These are phyloP conservation scores for Acanthamoeba sp. DNA, from an alignment of 208 protist genomes.

Conservation along the genomic window DNA sequence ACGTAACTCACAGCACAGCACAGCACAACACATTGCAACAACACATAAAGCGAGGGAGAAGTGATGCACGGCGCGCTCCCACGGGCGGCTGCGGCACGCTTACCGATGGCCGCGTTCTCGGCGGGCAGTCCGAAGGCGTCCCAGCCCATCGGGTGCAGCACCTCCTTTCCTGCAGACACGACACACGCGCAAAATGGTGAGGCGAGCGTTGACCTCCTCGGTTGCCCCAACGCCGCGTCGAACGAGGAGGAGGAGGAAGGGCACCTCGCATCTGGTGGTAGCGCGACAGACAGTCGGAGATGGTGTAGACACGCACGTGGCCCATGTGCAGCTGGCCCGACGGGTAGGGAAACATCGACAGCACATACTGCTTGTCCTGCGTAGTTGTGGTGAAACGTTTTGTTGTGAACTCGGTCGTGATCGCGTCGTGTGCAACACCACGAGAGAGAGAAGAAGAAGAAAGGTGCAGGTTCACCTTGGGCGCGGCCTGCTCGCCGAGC, in stretches of 20 bases:
- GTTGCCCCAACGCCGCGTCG: not conserved
- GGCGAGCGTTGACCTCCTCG: not conserved
- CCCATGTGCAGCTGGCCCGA: constrained; percentile 91
- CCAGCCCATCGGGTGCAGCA: constrained; percentile 94
- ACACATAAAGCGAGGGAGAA: not conserved
- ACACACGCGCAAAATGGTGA: not conserved
- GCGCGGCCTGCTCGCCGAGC: not conserved
- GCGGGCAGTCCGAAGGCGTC: constrained; percentile 94
- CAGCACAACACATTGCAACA: not conserved
- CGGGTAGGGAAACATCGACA: constrained; percentile 92
- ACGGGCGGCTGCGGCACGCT: no score
- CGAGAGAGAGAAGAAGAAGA: not conserved
- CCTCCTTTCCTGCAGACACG: constrained; percentile 70
- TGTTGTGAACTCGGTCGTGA: not conserved
- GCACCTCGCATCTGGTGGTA: constrained; percentile 84
- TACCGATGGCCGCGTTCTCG: constrained; percentile 91
- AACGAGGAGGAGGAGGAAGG: not conserved
- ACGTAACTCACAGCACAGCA: not conserved
- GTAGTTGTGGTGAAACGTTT: not conserved
- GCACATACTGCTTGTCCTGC: constrained; percentile 84
- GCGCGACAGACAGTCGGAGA: constrained; percentile 88
- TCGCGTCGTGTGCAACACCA: not conserved
- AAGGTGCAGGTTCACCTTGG: not conserved
- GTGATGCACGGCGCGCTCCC: no score
- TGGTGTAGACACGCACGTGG: constrained; percentile 91